These are phyloP conservation scores for Aechmea fasciata DNA, from an alignment of 176 grass and related monocot genomes.

Conservation along the genomic window DNA sequence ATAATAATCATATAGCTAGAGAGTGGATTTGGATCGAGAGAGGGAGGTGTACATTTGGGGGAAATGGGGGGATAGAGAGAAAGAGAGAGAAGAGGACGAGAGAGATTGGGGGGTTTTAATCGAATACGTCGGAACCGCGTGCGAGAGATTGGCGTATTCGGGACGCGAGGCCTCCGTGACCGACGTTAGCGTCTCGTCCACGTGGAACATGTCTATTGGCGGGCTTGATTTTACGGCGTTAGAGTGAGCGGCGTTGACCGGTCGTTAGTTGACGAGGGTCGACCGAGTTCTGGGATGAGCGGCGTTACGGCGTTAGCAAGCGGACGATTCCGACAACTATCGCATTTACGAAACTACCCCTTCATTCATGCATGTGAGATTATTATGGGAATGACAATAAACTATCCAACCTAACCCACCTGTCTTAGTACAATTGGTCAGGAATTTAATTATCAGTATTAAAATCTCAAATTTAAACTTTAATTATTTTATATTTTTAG, in stretches of 20 bases:
- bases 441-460: not conserved
- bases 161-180: not conserved
- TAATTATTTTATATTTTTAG: no score
- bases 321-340: no score
- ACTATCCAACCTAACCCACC: not conserved
- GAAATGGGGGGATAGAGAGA: not conserved
- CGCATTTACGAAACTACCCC: no score
- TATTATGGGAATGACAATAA: no score
- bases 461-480: not conserved
- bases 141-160: conserved; percentile 6
- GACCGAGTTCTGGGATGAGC: not conserved
- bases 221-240: not conserved
- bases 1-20: no score
- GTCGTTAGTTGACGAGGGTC: not conserved
- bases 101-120: conserved; percentile 11
- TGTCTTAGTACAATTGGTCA: not conserved
- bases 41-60: not conserved
- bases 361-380: no score
- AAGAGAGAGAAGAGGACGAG: not conserved
- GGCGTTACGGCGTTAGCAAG: not conserved
- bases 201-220: not conserved
- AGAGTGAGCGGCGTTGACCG: not conserved
- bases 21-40: not conserved
- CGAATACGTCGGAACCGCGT: conserved; percentile 16
- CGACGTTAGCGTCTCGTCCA: not conserved